phyloP scores from a whole-genome alignment of 495 filamentous ascomycete species.

The Neurospora africana region DNA sequence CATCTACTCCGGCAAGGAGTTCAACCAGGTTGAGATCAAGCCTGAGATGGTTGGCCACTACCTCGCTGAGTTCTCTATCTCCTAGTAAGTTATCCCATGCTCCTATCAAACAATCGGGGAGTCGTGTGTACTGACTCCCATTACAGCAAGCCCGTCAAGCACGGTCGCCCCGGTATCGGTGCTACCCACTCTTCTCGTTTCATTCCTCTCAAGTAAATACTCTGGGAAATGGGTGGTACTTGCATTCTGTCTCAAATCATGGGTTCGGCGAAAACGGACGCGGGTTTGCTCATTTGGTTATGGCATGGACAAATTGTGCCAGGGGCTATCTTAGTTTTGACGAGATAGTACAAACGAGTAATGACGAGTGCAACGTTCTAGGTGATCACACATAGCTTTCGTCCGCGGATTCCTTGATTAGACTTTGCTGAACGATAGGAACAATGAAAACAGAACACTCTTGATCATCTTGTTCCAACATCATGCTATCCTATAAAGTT shows the following conservation, averaged over 20 bases:
- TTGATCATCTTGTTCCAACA: not conserved
- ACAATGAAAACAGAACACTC: not conserved
- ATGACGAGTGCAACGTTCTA: constrained; percentile 17
- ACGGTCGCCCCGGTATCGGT: constrained; percentile 99
- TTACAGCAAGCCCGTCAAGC: constrained; percentile 95
- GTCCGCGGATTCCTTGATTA: not conserved
- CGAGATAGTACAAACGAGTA: constrained; percentile 19
- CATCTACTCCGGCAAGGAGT: constrained; percentile 99
- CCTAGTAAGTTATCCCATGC: constrained; percentile 64
- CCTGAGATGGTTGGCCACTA: constrained; percentile 99
- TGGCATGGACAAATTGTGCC: constrained; percentile 23
- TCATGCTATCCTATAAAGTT: not conserved
- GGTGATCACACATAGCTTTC: not conserved
- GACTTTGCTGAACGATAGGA: not conserved
- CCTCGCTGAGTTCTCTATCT: constrained; percentile 97
- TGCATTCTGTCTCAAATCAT: constrained; percentile 31
- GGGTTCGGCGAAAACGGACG: constrained; percentile 31
- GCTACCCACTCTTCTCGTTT: constrained; percentile 99
- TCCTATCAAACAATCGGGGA: not conserved
- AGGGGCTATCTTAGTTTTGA: constrained; percentile 21
- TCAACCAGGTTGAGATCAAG: constrained; percentile 99
- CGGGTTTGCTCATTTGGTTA: constrained; percentile 21
- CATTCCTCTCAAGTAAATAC: constrained; percentile 94
- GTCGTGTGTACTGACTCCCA: constrained; percentile 27
- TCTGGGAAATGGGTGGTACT: constrained; percentile 26